Evolutionary conservation across 2,329 filamentous ascomycete genomes (phyloP).

Genomic region (Trichoderma sp.): DNA sequence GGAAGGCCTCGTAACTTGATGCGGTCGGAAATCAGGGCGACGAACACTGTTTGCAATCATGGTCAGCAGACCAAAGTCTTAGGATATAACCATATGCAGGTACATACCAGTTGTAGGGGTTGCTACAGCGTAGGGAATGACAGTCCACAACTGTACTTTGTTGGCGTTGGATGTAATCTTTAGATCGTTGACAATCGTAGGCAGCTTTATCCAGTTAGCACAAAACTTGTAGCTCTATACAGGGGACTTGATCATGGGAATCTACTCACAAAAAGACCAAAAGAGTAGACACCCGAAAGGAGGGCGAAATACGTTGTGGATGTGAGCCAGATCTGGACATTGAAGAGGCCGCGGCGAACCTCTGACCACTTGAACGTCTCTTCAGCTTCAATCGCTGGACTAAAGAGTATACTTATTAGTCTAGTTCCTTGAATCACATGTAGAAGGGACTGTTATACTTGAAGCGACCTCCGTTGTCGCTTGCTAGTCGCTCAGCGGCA

Average conservation of each 20-base stretch:
- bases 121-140: slow-evolving; percentile 64
- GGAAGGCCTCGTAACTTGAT: slow-evolving; percentile 59
- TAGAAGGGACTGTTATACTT: slow-evolving; percentile 29
- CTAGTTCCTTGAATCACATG: background rate
- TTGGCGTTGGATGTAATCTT: slow-evolving; percentile 56
- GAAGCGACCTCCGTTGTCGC: slow-evolving; percentile 39
- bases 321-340: slow-evolving; percentile 63
- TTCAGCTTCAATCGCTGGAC: slow-evolving; percentile 32
- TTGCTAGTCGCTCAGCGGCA: slow-evolving; percentile 47
- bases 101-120: slow-evolving; percentile 54
- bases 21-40: slow-evolving; percentile 62
- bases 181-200: slow-evolving; percentile 63
- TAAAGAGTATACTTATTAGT: background rate
- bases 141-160: slow-evolving; percentile 62
- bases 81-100: accelerated
- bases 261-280: slow-evolving; percentile 60
- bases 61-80: background rate
- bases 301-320: slow-evolving; percentile 64
- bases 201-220: slow-evolving; percentile 44
- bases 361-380: slow-evolving; percentile 63
- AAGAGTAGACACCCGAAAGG: slow-evolving; percentile 60
- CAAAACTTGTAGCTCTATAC: background rate
- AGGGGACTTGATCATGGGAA: background rate
- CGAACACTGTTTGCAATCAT: slow-evolving; percentile 40
- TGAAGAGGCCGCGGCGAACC: slow-evolving; percentile 61